phyloP scores from a whole-genome alignment of 2,329 filamentous ascomycete genomes.

The Penicillium nordicum region DNA sequence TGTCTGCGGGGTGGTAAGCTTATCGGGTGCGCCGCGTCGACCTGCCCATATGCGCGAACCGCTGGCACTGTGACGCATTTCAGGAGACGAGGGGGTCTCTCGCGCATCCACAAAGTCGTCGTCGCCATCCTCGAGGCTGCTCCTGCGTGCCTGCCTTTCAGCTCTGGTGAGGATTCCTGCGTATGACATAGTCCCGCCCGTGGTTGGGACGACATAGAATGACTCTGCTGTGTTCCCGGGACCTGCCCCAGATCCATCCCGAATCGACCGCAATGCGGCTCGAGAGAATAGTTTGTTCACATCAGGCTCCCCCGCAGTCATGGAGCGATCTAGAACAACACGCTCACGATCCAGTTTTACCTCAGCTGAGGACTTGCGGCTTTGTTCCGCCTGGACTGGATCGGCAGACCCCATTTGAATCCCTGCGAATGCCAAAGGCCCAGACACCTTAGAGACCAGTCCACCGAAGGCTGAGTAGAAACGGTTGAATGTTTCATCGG shows the following conservation, averaged over 20 bases:
- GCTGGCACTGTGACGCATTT: constrained; percentile 45
- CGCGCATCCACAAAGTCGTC: constrained; percentile 88
- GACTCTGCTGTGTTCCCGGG: constrained; percentile 61
- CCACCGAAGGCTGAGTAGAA: constrained; percentile 93
- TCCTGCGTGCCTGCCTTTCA: constrained; percentile 43
- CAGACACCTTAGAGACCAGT: constrained; percentile 82
- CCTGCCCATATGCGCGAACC: constrained; percentile 22
- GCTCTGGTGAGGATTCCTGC: constrained; percentile 72
- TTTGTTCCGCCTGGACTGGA: constrained; percentile 22
- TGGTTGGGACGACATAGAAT: constrained; percentile 92
- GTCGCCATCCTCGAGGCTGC: constrained; percentile 62
- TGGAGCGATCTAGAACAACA: constrained; percentile 42
- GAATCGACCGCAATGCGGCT: constrained; percentile 75
- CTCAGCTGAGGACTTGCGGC: constrained; percentile 35
- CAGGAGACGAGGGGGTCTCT: constrained; percentile 59
- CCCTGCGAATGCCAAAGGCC: constrained; percentile 87
- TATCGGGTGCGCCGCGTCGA: constrained; percentile 20
- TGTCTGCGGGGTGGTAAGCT: constrained; percentile 35
- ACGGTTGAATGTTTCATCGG: constrained; percentile 77
- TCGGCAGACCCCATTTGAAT: constrained; percentile 66
- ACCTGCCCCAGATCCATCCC: constrained; percentile 60
- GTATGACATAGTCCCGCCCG: constrained; percentile 88
- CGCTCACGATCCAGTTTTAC: constrained; percentile 37
- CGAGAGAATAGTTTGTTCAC: constrained; percentile 79
- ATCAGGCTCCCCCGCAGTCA: constrained; percentile 61